phyloP scores from a whole-genome alignment of 208 protist genomes.

The Strigomonas culicis region DNA sequence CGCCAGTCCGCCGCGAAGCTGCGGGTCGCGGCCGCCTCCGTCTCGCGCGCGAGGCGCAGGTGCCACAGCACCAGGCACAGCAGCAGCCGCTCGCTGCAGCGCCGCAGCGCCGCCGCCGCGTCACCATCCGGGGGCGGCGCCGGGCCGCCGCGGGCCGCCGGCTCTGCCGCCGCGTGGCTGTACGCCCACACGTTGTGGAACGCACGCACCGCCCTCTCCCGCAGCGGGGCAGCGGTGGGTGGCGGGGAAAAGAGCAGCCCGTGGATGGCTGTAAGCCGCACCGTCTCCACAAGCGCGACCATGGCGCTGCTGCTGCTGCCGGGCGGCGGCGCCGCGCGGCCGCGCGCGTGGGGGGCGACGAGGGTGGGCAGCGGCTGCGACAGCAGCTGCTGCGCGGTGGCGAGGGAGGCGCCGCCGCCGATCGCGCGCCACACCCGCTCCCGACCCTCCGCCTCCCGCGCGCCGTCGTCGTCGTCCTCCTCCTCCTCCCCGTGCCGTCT shows the following conservation, averaged over 20 bases:
- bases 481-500: no score
- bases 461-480: no score
- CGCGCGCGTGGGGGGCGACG: not conserved
- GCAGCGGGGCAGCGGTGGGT: no score
- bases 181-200: no score
- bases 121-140: slow-evolving; percentile 5
- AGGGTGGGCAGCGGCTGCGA: not conserved
- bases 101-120: slow-evolving; percentile 28
- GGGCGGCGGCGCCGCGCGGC: no score
- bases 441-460: no score
- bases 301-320: not conserved
- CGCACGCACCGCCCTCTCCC: no score
- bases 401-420: no score
- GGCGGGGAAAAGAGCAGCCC: not conserved
- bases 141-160: no score
- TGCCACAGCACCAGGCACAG: slow-evolving; percentile 58
- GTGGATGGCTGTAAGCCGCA: not conserved
- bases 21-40: slow-evolving; percentile 23
- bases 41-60: slow-evolving; percentile 46
- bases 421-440: no score
- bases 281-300: not conserved
- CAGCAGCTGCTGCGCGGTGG: not conserved
- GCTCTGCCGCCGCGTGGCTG: not conserved
- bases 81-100: slow-evolving; percentile 35
- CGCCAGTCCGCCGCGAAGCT: not conserved